Evolutionary conservation across 1,139 yeast species (phyloP), one percentile per base, ranked within the genome.

Genomic region (Geotrichum restrictum): DNA sequence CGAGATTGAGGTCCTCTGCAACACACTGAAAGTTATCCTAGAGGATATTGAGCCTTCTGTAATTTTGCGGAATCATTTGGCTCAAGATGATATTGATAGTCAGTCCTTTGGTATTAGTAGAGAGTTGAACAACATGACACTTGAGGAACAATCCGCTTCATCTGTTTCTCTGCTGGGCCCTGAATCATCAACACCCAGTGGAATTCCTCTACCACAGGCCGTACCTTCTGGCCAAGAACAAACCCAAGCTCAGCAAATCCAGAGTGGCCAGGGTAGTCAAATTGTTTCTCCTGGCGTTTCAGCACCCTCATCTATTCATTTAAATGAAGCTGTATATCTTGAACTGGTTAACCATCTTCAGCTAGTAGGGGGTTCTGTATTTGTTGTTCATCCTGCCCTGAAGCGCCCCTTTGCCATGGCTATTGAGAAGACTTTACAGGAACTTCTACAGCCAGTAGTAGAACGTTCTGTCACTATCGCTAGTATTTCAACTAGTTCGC

Each of bases 391-490:
- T 61, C 95, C 96, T 10, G 83, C 83, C 55, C 74, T 89, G 64
- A 83, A 88, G 68, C 79, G 91, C 55, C 78, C 93, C 8, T 85
- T 93, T 70, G 88, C 84, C 65, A 77, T 88, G 58, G 91, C 97
- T 0, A 77, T 93, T 53, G 84, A 94, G 2, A 83, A 91, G 60
- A 85, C 98, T 0, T 87, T 93, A 37, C 79, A 94, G 59, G 98
- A 93, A 64, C 83, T 94, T 56, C 78, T 95, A 16, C 84, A 88
- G 27, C 96, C 96, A 1, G 91, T 93, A 32, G 87, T 91, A 57
- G 95, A 87, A 62, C 79, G 96, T 56, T 88, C 96, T 4, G 88
- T 93, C 1, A 86, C 88, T 50, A 93, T 95, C 52, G 96, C 96
- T 4, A 80, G 89, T 49, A 85, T 88, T 3, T 86, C 98, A 0